Evolutionary conservation across 352 stramenopile species (phyloP).

Genomic region (Pythium periplocum): DNA sequence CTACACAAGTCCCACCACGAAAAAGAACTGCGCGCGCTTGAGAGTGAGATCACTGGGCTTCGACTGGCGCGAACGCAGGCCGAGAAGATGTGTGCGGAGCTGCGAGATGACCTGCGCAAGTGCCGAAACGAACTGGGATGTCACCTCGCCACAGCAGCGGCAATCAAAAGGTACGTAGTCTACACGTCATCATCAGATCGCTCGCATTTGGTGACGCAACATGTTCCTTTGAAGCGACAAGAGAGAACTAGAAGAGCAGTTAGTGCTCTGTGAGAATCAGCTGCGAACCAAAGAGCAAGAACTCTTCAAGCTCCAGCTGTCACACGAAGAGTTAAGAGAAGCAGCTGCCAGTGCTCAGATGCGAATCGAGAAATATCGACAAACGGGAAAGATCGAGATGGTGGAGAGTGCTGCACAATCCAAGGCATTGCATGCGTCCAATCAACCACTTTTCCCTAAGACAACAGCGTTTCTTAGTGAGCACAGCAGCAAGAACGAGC

Average conservation of each 20-base stretch:
- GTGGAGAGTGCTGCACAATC: too few species aligned
- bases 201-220: background rate
- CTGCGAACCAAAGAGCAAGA: constrained; percentile 32
- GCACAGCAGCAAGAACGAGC: too few species aligned
- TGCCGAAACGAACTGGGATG: constrained; percentile 49
- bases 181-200: background rate
- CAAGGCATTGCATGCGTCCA: too few species aligned
- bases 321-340: constrained; percentile 35
- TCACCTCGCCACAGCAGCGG: constrained; percentile 34
- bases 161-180: constrained; percentile 34
- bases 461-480: constrained; percentile 9
- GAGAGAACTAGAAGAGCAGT: constrained; percentile 36
- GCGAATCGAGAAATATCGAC: constrained; percentile 3
- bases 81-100: constrained; percentile 39
- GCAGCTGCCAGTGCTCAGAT: constrained; percentile 34
- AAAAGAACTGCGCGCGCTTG: constrained; percentile 41
- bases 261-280: constrained; percentile 31
- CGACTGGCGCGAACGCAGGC: constrained; percentile 30
- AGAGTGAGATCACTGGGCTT: constrained; percentile 42
- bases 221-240: constrained; percentile 32
- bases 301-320: constrained; percentile 22
- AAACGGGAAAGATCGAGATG: background rate
- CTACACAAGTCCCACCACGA: constrained; percentile 50
- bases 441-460: constrained; percentile 3
- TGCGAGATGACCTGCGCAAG: constrained; percentile 38